A percentile compares a stretch with the other conserved stretches of the same genome.
phyloP scores from a whole-genome alignment of 495 filamentous ascomycete species.

The Penicillium canescens region DNA sequence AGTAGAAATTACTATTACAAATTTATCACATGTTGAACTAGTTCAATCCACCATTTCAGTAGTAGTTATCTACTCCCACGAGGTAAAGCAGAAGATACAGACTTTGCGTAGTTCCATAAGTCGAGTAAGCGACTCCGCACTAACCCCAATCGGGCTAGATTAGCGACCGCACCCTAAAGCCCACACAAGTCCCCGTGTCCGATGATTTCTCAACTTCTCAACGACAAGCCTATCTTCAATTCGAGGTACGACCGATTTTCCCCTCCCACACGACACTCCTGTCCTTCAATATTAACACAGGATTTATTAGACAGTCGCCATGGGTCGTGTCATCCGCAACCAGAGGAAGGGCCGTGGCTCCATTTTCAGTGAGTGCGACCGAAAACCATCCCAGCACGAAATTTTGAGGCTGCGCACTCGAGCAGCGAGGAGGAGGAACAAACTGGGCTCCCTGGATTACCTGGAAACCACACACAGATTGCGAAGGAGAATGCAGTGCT shows the following conservation, averaged over 20 bases:
- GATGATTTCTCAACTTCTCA: conserved; percentile 48
- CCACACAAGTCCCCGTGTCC: conserved; percentile 46
- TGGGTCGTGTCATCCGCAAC: conserved; percentile 90
- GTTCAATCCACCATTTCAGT: neutral
- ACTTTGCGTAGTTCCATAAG: neutral
- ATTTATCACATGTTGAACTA: neutral
- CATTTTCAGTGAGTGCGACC: conserved; percentile 85
- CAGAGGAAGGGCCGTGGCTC: conserved; percentile 97
- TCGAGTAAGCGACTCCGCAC: conserved; percentile 20
- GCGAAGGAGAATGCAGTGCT: conserved; percentile 35
- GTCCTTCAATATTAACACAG: conserved; percentile 41
- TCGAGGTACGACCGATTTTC: conserved; percentile 50
- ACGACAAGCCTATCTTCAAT: conserved; percentile 53
- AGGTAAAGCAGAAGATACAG: neutral
- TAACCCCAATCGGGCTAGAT: conserved; percentile 45
- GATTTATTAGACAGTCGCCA: conserved; percentile 51
- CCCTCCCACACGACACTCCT: conserved; percentile 34
- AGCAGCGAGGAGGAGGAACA: conserved; percentile 16
- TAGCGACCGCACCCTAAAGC: conserved; percentile 52
- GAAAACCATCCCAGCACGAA: conserved; percentile 21
- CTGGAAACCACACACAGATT: conserved; percentile 15
- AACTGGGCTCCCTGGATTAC: no score
- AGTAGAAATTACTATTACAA: no score
- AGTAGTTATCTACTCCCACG: neutral
- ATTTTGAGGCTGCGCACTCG: conserved; percentile 10